Evolutionary conservation across 2,329 filamentous ascomycete genomes (phyloP), one percentile per base, ranked within the genome.

Genomic region (Curvularia hawaiiensis): DNA sequence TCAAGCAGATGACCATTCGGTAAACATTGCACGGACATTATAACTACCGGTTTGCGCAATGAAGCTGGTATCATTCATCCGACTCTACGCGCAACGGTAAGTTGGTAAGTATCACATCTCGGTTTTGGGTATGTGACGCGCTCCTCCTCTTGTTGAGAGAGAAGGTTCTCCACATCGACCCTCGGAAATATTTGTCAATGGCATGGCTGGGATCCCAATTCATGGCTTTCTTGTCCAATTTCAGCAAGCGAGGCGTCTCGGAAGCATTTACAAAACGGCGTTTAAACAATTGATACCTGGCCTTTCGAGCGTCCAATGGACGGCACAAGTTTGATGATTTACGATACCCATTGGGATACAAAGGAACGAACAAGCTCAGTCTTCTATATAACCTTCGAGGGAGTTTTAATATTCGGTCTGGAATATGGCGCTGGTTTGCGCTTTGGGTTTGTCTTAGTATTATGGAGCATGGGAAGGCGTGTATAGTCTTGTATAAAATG

Each of bases 1-100:
- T 88, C 75, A 97, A 97, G 88, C 91, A 94, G 78, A 96, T 97
- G 90, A 97, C 93, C 30, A 77, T 77, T 60, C 75, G 75, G 52
- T 77, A 76, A 69, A 33, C 6, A n/a, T 11, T 8, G 22, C 60
- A 65, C 47, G 24, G 47, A 52, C 53, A 59, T 48, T 20, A 64
- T 48, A 54, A 66, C 49, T 61, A 67, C 65, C 70, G 64, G 71
- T 68, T 76, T 73, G 74, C 73, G 72, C 72, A 75, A 76, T 39
- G 74, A 69, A 74, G 73, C 69, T 64, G 55, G 54, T 41, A 61
- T 48, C 50, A 64, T 49, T 59, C 33, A 69, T 54, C 73, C 72
- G 70, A 75, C 73, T 75, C 64, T 75, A 74, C 71, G 73, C 73
- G 73, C 73, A 76, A 75, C 62, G 74, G 74, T 76, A 75, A 76